phyloP scores from a whole-genome alignment of 495 filamentous ascomycete species.

The Parachaetomium inaequale region DNA sequence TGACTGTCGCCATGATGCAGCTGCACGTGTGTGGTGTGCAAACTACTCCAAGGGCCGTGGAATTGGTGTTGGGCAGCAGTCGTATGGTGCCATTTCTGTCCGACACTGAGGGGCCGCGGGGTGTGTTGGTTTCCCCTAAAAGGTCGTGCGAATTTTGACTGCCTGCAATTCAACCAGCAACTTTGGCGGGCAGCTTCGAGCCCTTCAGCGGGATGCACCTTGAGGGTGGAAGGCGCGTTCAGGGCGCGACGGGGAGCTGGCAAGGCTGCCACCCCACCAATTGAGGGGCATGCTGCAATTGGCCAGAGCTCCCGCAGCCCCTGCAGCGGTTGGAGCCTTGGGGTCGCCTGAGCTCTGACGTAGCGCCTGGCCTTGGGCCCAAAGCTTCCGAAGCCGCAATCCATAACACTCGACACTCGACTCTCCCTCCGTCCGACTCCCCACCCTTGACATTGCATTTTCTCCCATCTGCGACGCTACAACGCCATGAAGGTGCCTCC shows the following conservation, averaged over 20 bases:
- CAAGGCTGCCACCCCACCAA: conserved; percentile 19
- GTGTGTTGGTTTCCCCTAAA: too few relatives aligned
- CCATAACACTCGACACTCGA: conserved; percentile 6
- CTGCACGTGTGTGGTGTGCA: neutral
- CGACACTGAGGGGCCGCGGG: neutral
- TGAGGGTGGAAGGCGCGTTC: conserved; percentile 8
- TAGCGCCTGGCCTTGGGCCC: conserved; percentile 19
- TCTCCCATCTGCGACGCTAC: neutral
- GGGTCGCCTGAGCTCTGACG: conserved; percentile 23
- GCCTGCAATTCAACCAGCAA: neutral
- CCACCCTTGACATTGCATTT: neutral
- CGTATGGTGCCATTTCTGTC: conserved; percentile 7
- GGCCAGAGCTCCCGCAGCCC: conserved; percentile 19
- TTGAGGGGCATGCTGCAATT: conserved; percentile 25
- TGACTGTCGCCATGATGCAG: conserved; percentile 72
- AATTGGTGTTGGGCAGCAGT: neutral
- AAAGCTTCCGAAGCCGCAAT: conserved; percentile 8
- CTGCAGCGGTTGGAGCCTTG: conserved; percentile 11
- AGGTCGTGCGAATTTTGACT: too few relatives aligned
- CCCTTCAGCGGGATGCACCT: neutral
- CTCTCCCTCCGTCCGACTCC: neutral
- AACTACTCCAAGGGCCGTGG: conserved; percentile 9
- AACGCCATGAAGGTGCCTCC: conserved; percentile 29
- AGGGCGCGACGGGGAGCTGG: conserved; percentile 14
- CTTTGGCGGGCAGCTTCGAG: neutral